These are phyloP conservation scores for Colletotrichum chrysophilum DNA, from an alignment of 2,329 filamentous ascomycete species.

Conservation along the genomic window DNA sequence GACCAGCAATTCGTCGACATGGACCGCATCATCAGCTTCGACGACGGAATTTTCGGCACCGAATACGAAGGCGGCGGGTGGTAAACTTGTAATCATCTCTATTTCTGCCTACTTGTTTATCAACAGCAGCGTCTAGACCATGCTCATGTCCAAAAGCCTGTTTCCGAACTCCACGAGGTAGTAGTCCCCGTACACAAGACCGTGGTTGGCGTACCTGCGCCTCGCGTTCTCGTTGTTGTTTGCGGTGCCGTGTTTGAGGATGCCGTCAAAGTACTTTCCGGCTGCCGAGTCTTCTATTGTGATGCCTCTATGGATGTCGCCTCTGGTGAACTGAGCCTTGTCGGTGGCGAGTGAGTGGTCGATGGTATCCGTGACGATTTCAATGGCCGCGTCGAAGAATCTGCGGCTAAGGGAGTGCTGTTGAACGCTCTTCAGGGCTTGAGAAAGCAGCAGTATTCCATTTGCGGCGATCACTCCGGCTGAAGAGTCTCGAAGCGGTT, in stretches of 20 bases:
- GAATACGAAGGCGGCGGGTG: slow-evolving; percentile 18
- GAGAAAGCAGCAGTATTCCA: slow-evolving; percentile 29
- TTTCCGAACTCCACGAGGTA: slow-evolving; percentile 54
- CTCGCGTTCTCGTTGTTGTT: slow-evolving; percentile 35
- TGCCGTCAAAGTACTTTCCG: slow-evolving; percentile 30
- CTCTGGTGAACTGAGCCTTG: slow-evolving; percentile 19
- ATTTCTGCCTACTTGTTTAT: neutral
- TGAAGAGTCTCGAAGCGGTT: slow-evolving; percentile 38
- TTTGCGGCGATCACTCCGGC: slow-evolving; percentile 31
- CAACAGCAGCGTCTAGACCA: neutral
- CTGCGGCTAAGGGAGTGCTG: neutral
- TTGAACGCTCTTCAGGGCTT: slow-evolving; percentile 17
- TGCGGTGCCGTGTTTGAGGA: slow-evolving; percentile 37
- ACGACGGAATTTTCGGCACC: slow-evolving; percentile 25
- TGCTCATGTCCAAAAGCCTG: slow-evolving; percentile 43
- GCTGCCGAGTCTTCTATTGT: neutral
- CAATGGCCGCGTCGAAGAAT: slow-evolving; percentile 14
- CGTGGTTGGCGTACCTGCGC: slow-evolving; percentile 37
- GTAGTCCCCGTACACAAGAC: slow-evolving; percentile 55
- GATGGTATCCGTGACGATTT: slow-evolving; percentile 23
- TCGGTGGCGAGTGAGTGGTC: slow-evolving; percentile 28
- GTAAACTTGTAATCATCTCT: neutral
- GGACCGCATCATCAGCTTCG: slow-evolving; percentile 27
- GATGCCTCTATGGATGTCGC: neutral
- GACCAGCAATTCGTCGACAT: slow-evolving; percentile 24